Evolutionary conservation across 2,329 filamentous ascomycete species (phyloP).

Genomic region (Paecilomyces sp.): DNA sequence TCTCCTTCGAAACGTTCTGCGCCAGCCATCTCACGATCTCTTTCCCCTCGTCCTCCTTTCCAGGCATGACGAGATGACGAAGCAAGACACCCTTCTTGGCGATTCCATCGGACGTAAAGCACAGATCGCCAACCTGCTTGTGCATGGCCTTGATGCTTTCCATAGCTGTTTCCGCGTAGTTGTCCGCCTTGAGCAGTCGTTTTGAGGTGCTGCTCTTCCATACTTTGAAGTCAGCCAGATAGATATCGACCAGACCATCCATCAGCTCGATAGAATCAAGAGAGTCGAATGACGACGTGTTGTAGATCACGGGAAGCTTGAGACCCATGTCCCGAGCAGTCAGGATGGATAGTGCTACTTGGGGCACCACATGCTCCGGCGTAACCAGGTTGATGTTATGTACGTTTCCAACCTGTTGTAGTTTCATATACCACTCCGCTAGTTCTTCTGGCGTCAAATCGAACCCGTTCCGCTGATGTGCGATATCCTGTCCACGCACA

Average conservation of each 20-base stretch:
- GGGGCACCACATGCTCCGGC: constrained; percentile 79
- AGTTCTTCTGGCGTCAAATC: constrained; percentile 72
- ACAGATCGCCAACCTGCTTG: constrained; percentile 71
- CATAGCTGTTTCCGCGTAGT: constrained; percentile 64
- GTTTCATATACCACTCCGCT: constrained; percentile 74
- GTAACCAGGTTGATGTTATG: constrained; percentile 88
- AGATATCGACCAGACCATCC: constrained; percentile 76
- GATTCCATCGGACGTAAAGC: constrained; percentile 73
- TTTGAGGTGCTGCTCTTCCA: constrained; percentile 62
- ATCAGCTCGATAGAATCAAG: constrained; percentile 63
- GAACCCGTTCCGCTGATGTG: constrained; percentile 73
- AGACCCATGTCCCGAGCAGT: constrained; percentile 64
- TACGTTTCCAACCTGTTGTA: constrained; percentile 71
- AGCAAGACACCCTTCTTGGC: constrained; percentile 71
- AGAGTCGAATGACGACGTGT: constrained; percentile 76
- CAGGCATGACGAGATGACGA: constrained; percentile 79
- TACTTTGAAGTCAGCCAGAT: constrained; percentile 83
- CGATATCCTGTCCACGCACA: constrained; percentile 53
- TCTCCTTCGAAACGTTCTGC: constrained; percentile 62
- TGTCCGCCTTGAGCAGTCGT: constrained; percentile 68
- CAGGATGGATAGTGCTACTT: constrained; percentile 70
- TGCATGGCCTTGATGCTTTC: constrained; percentile 79
- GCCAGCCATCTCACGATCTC: constrained; percentile 73
- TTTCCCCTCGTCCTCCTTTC: constrained; percentile 63
- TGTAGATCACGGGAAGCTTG: constrained; percentile 71